Base-by-base conservation (phyloP, 202 grass and related monocot genomes). In the Miscanthus sacchariflorus region DNA sequence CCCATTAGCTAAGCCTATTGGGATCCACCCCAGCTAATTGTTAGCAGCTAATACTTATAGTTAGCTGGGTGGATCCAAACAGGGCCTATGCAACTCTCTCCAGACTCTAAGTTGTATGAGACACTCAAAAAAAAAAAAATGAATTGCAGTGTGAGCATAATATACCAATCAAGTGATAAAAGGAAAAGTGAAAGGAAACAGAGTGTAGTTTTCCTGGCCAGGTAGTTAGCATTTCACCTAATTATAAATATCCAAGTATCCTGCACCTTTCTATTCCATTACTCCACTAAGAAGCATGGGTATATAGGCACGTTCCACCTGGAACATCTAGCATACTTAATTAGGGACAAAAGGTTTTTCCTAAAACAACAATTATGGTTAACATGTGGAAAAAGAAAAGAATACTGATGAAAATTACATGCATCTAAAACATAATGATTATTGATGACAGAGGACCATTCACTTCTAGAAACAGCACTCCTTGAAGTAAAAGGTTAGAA, bases 91-190 rank as follows among this genome's bases (percentile, higher is more conserved):
- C 10, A 33, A 33, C 30, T 33, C 30, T 67, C 38, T 45, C 44
- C 5, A 25, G 38, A 27, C 38, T 80, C 77, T 2, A 80, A 68
- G 39, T n/a, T 81, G 65, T 52, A 70, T 9, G 45, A 82, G 54
- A 14, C 5, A 23, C 18, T 18, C 48, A 14, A 15, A 50, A n/a
- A n/a, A 35, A 50, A 50, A 81, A 81, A 48, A 13, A 38, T 39
- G 11, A n/a, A 52, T 7, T 36, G 2, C 3, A 21, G 18, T 14
- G 65, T 11, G 46, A n/a, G 18, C 18, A 35, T 81, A 46, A 24
- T 48, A 68, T 72, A 45, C 40, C 39, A 44, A 44, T 43, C 21
- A 73, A 24, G 15, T 73, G 39, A 24, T 44, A 43, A 44, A 12
- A 23, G 19, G 30, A 42, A 12, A 66, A 9, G 13, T 79, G 18